Evolutionary conservation across 495 filamentous ascomycete species (phyloP), one percentile per base, ranked within the genome.

Genomic region (Echria macrotheca): DNA sequence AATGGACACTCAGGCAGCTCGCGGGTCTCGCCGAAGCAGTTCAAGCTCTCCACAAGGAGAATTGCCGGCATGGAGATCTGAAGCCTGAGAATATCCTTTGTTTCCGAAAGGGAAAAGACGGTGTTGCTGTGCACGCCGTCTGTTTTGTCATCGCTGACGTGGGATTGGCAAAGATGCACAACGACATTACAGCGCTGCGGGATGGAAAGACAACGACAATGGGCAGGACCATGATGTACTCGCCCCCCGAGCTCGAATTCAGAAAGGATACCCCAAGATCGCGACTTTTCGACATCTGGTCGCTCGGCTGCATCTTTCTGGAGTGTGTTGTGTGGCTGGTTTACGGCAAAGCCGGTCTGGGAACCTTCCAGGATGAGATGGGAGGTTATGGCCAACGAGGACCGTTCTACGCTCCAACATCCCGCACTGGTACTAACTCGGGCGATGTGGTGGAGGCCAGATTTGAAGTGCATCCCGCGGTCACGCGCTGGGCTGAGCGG

Each of bases 261-360:
- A 8, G 11, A 11, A 15, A 2, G n/a, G 15, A 7, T 37, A 22
- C 1, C 49, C 31, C 61, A 59, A 2, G 47, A 0, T 37, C 49
- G 6, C 14, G 39, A 12, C 18, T n/a, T 11, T 68, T 63, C 32
- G 67, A 70, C 29, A 64, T 69, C 6, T 70, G 67, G 68, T 65
- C 65, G 2, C 59, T 71, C 36, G 68, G 68, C 2, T 71, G 68
- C 40, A 53, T 71, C 17, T 56, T 49, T 14, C 40, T 69, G 5
- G 67, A 70, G 50, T 51, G 60, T 23, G 42, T 65, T 24, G 50
- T 70, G n/a, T 69, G 67, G 66, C 26, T 70, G 15, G 45, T 70
- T 0, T 65, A 64, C 31, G 67, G 66, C 22, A 41, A 22, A 7
- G 39, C 55, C 0, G 48, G 18, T 2, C 46, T 68, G 0, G 31